Base-by-base conservation (phyloP, 345 rosid genomes). In the Barbarea vulgaris region DNA sequence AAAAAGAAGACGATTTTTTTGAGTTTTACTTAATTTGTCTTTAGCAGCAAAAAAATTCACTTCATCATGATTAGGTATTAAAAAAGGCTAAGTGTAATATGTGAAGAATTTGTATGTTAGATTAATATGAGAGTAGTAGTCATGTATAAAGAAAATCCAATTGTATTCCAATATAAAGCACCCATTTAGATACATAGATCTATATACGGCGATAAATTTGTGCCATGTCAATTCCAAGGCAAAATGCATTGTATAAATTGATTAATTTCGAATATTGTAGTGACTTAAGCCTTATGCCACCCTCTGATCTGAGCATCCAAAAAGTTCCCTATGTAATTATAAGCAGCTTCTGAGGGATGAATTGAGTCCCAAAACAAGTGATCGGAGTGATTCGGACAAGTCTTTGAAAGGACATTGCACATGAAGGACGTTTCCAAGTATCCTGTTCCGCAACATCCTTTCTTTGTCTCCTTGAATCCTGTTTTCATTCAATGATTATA, bases 381-480 rank as follows among this genome's bases (percentile, higher is more conserved):
- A 62, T 85, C 64, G 3, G 78, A 81, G 12, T 81, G 65, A 37
- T 63, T 57, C 7, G 11, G 24, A 27, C 86, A 84, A 5, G 74
- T 67, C 47, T 71, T 80, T 15, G 81, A 74, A 42, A 9, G 4
- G 13, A 18, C 14, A 52, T 80, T 77, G 47, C 88, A 86, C 76
- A 82, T 46, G 46, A 62, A 27, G 22, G 77, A 50, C 18, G 57
- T 71, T 73, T 84, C 87, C 11, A 76, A 14, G 9, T 30, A 15
- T 34, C 85, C 83, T 4, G 73, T 76, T 52, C 88, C 81, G 34
- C 89, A 89, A 70, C 89, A 85, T 59, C 86, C 86, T 67, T 13
- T 79, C n/a, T 62, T 64, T 13, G 80, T 78, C 22, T 80, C 88
- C 42, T 75, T 73, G 39, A 82, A 83, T 12, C 84, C 90, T 87